These are phyloP conservation scores for Ceratocystis variospora DNA, from an alignment of 2,329 filamentous ascomycete species.

Conservation along the genomic window DNA sequence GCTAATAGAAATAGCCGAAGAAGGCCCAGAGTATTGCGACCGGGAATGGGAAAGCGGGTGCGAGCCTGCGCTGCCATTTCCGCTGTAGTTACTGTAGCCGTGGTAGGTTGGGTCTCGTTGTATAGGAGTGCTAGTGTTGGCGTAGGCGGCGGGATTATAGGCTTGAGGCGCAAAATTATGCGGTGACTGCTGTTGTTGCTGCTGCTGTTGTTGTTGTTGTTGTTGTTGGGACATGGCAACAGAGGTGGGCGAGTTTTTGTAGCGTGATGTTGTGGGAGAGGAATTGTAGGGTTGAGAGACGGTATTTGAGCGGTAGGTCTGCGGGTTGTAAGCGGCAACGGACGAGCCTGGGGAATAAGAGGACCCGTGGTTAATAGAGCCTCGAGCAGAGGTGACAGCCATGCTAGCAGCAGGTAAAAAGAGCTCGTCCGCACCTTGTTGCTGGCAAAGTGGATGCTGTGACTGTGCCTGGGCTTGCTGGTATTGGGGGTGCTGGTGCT, in stretches of 20 bases:
- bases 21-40: conserved; percentile 10
- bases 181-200: conserved; percentile 25
- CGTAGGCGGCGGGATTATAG: conserved; percentile 49
- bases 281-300: conserved; percentile 20
- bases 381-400: conserved; percentile 17
- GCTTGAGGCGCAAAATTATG: conserved; percentile 52
- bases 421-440: conserved; percentile 12
- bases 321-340: conserved; percentile 11
- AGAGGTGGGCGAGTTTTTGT: conserved; percentile 14
- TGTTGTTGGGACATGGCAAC: too few relatives aligned
- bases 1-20: conserved; percentile 13
- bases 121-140: conserved; percentile 27
- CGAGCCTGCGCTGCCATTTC: conserved; percentile 23
- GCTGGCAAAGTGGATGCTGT: conserved; percentile 16
- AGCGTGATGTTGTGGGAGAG: conserved; percentile 20
- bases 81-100: conserved; percentile 34
- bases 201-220: conserved; percentile 14
- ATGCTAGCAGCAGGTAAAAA: conserved; percentile 16
- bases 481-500: not conserved
- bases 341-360: conserved; percentile 18
- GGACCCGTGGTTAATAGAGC: conserved; percentile 21
- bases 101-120: conserved; percentile 40
- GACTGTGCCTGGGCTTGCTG: conserved; percentile 31
- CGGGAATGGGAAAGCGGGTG: conserved; percentile 16
- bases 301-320: conserved; percentile 13